A percentile compares a stretch with the other conserved stretches of the same genome.
These are phyloP conservation scores for Cyberlindnera xylosilytica DNA, from an alignment of 805 yeast genomes.

Conservation along the genomic window DNA sequence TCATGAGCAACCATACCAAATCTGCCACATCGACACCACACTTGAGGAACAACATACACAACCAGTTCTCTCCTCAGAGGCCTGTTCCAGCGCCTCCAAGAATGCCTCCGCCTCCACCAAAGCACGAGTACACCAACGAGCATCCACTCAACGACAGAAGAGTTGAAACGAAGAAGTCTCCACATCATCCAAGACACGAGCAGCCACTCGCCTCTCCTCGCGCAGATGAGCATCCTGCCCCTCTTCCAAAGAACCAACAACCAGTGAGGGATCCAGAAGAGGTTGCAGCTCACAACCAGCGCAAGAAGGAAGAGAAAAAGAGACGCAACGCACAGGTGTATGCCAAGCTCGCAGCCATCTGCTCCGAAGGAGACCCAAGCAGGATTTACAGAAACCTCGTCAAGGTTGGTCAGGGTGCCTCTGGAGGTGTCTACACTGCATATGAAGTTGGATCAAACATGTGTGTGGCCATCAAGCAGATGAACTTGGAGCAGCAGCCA, in stretches of 20 bases:
- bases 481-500: slow-evolving; percentile 93
- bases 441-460: slow-evolving; percentile 51
- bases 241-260: slow-evolving; percentile 36
- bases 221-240: slow-evolving; percentile 14
- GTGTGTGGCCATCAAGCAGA: slow-evolving; percentile 92
- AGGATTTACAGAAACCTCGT: slow-evolving; percentile 61
- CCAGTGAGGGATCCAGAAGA: slow-evolving; percentile 46
- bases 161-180: slow-evolving; percentile 6
- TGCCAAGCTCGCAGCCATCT: slow-evolving; percentile 67
- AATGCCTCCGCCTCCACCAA: slow-evolving; percentile 27
- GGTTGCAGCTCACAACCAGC: slow-evolving; percentile 55
- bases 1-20: slow-evolving; percentile 12
- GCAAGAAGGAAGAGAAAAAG: slow-evolving; percentile 77
- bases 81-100: slow-evolving; percentile 28
- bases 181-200: slow-evolving; percentile 1
- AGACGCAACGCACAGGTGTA: slow-evolving; percentile 70
- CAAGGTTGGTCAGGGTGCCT: slow-evolving; percentile 97
- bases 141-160: slow-evolving; percentile 19
- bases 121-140: slow-evolving; percentile 15
- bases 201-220: slow-evolving; percentile 3
- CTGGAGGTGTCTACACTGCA: slow-evolving; percentile 95
- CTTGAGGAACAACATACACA: slow-evolving; percentile 6
- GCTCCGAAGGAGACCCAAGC: slow-evolving; percentile 83
- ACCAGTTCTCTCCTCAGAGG: slow-evolving; percentile 24
- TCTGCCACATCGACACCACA: slow-evolving; percentile 23